Evolutionary conservation across 257 asterid species (phyloP).

Genomic region (Cinchona pubescens): DNA sequence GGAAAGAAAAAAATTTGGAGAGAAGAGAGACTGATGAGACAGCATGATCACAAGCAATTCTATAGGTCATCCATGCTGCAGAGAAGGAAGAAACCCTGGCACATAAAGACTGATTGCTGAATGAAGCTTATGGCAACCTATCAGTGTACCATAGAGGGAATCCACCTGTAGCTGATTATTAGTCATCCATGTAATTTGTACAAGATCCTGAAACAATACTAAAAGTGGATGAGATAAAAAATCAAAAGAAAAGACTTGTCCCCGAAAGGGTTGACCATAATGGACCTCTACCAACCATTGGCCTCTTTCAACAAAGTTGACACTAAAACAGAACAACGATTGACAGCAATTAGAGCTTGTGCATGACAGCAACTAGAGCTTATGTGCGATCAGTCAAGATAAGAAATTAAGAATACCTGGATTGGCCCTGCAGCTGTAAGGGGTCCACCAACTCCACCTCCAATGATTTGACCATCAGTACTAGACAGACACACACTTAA

Average conservation of each 20-base stretch:
- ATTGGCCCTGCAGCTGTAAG: slow-evolving; percentile 61
- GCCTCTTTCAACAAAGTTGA: neutral
- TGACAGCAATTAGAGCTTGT: neutral
- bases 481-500: slow-evolving; percentile 54
- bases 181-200: too few species aligned
- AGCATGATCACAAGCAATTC: neutral
- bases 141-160: neutral
- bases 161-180: neutral
- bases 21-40: neutral
- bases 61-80: neutral
- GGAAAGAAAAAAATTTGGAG: too few species aligned
- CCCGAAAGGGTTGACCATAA: neutral
- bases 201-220: neutral
- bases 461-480: slow-evolving; percentile 60
- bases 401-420: slow-evolving; percentile 34
- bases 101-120: neutral
- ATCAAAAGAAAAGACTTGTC: neutral
- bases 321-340: slow-evolving; percentile 1
- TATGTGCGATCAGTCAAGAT: neutral
- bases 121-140: too few species aligned
- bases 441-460: slow-evolving; percentile 69
- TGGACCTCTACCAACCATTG: neutral
- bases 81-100: neutral
- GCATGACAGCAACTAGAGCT: neutral
- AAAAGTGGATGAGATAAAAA: too few species aligned